Base-by-base conservation (phyloP, 108 stramenopile species). In the Skeletonema marinoi region DNA sequence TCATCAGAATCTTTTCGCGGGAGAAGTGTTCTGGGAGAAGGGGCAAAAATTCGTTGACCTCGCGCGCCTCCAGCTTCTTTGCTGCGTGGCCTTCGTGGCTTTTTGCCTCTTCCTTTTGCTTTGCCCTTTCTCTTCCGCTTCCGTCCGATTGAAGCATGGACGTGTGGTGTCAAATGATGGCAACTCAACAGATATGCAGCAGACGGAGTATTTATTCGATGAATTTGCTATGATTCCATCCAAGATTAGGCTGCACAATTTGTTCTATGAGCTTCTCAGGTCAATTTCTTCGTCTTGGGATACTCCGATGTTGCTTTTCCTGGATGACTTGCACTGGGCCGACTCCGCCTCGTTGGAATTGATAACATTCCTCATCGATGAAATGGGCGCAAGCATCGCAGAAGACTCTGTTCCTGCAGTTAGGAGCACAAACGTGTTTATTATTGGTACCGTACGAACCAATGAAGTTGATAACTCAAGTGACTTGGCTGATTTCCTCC, bases 271-370 rank as follows among this genome's bases (percentile, higher is more conserved):
- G 17, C 50, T 51, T 19, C 50, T 51, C 50, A 51, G 35, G 50
- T n/a, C 60, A 73, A 16, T 79, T 79, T 51, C 36, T 32, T 51
- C 50, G 50, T n/a, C 50, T 7, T 21, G 41, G 73, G 30, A 41
- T 79, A 32, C 46, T 69, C 25, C 42, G 35, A 60, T 70, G 31
- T n/a, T 86, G 9, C 64, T 91, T 46, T 84, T 90, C 75, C 31
- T 86, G 32, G 88, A 88, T 66, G 90, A 90, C 65, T 33, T 90
- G 21, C 90, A 90, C 50, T 90, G 90, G 90, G 85, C 86, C 7
- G 90, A 90, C 75, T 44, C 66, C 6, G 64, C 72, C 4, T 82
- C 77, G 11, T 70, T 87, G 13, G 78, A 86, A 30, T 25, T 91
- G 58, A 59, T 89, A 12, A n/a, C 68, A n/a, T 73, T 75, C n/a